Evolutionary conservation across 129 eudicot genomes (phyloP).

Genomic region (Logfia minima): DNA sequence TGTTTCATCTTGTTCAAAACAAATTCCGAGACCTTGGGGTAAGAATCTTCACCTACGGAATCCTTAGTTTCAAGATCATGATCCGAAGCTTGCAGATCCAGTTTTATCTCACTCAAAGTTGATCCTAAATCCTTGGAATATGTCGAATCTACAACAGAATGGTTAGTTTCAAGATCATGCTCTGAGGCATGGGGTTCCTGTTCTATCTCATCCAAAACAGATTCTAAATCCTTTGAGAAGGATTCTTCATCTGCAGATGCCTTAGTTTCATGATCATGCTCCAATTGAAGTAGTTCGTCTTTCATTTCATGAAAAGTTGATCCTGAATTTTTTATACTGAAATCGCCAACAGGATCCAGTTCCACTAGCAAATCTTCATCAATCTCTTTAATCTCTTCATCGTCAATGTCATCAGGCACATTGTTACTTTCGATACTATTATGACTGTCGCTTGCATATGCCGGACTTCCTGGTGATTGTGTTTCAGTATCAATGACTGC

Average conservation of each 20-base stretch:
- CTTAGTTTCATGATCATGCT: conserved; percentile 28
- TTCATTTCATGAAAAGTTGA: conserved; percentile 36
- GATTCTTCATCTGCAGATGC: conserved; percentile 23
- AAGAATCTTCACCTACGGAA: conserved; percentile 27
- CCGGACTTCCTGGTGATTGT: conserved; percentile 30
- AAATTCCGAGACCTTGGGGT: conserved; percentile 21
- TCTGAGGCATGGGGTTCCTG: conserved; percentile 21
- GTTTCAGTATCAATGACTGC: conserved; percentile 35
- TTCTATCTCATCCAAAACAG: conserved; percentile 31
- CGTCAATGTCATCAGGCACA: conserved; percentile 39
- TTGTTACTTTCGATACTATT: conserved; percentile 24
- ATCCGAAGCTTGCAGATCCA: conserved; percentile 18
- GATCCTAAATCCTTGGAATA: conserved; percentile 24
- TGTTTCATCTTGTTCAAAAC: conserved; percentile 29
- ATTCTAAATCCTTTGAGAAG: conserved; percentile 19
- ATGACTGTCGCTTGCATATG: conserved; percentile 26
- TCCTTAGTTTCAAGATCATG: conserved; percentile 23
- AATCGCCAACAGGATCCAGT: conserved; percentile 78
- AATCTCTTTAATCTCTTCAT: conserved; percentile 58
- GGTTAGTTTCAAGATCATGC: conserved; percentile 21
- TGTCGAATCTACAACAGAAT: conserved; percentile 16
- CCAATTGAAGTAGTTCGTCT: conserved; percentile 4
- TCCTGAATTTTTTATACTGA: conserved; percentile 39
- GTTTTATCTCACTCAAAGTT: conserved; percentile 30
- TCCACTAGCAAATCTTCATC: conserved; percentile 67